phyloP scores from a whole-genome alignment of 2,329 filamentous ascomycete genomes.

The Lojkania enalia region DNA sequence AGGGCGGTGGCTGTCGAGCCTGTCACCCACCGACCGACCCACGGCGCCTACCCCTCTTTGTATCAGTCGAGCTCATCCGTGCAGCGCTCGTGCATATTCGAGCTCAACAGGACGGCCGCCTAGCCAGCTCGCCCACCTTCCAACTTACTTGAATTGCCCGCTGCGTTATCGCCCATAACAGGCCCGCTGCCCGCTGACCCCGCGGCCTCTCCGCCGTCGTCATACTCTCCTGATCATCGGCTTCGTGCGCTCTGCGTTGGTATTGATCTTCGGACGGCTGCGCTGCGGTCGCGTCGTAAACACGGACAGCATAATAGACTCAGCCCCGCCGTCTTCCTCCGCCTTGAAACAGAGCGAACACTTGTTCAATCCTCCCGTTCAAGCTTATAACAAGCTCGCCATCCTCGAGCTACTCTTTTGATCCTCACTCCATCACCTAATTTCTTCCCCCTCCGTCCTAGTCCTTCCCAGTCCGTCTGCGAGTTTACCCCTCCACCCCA shows the following conservation, averaged over 20 bases:
- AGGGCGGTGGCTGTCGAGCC: too few species aligned
- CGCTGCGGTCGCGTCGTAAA: constrained; percentile 9
- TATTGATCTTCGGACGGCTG: constrained; percentile 1
- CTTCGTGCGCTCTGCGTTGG: too few species aligned
- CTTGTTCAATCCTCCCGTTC: constrained; percentile 1
- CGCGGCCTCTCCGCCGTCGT: constrained; percentile 8
- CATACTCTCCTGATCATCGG: constrained; percentile 11
- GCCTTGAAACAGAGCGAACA: constrained; percentile 7
- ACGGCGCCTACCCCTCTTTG: constrained; percentile 30
- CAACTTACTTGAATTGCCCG: too few species aligned
- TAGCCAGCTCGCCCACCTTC: neutral
- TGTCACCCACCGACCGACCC: too few species aligned
- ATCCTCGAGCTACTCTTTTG: neutral
- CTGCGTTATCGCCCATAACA: neutral
- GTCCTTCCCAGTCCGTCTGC: constrained; percentile 10
- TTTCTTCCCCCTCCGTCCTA: constrained; percentile 5
- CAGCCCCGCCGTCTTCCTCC: constrained; percentile 1
- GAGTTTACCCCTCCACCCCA: constrained; percentile 28
- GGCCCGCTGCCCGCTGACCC: constrained; percentile 6
- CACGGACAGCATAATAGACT: constrained; percentile 2
- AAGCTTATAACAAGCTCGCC: neutral
- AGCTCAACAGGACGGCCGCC: constrained; percentile 13
- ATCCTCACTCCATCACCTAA: constrained; percentile 4
- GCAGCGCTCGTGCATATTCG: constrained; percentile 22
- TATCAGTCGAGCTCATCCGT: constrained; percentile 17